phyloP scores from a whole-genome alignment of 208 protist genomes.

The Crithidia expoeki region DNA sequence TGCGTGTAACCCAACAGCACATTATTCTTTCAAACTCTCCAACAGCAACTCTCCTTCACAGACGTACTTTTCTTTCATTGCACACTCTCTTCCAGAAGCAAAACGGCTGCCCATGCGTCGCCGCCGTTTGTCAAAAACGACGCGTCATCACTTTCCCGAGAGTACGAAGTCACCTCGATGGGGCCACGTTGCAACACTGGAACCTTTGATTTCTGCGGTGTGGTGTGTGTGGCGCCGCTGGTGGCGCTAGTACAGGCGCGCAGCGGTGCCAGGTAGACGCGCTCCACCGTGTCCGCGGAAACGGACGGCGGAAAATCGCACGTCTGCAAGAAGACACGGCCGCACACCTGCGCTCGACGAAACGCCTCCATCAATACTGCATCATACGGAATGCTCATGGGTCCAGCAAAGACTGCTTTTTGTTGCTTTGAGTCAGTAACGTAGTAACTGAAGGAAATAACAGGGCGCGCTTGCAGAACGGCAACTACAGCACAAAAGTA shows the following conservation, averaged over 20 bases:
- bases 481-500: too few species aligned
- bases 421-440: too few species aligned
- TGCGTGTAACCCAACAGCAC: too few species aligned
- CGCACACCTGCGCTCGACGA: conserved; percentile 68
- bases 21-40: too few species aligned
- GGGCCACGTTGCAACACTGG: conserved; percentile 10
- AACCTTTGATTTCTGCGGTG: not conserved
- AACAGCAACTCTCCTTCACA: not conserved
- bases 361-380: conserved; percentile 56
- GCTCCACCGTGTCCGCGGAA: conserved; percentile 36
- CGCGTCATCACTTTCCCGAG: not conserved
- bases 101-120: conserved; percentile 31
- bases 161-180: conserved; percentile 21
- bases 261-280: conserved; percentile 57
- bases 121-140: conserved; percentile 26
- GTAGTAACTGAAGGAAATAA: too few species aligned
- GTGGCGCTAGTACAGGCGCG: not conserved
- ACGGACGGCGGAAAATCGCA: conserved; percentile 66
- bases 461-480: too few species aligned
- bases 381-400: conserved; percentile 18
- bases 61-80: not conserved
- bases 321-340: conserved; percentile 45
- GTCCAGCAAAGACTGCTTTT: not conserved
- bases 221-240: not conserved
- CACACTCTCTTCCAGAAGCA: conserved; percentile 10